Base-by-base conservation (phyloP, 1,284 basidiomycete species). In the Exobasidium rhododendri region DNA sequence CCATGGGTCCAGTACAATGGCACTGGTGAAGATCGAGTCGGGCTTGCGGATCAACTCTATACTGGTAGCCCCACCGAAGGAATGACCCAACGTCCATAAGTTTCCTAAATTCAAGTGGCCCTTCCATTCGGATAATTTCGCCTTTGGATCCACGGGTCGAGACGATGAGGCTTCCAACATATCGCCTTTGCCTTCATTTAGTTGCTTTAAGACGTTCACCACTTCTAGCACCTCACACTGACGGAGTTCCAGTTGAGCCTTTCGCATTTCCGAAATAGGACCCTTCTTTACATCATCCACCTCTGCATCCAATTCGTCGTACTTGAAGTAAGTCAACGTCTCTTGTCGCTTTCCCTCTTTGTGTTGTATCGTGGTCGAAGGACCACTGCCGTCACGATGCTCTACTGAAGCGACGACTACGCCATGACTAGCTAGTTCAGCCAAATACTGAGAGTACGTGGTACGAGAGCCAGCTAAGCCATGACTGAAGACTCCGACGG, bases 391-490 rank as follows among this genome's bases (percentile, higher is more conserved):
- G 58, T 77, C 74, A 10, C 74, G 56, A 50, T 77, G 74, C 52
- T 77, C 74, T 7, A 77, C 60, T 14, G 74, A 73, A 14, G 69
- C 71, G 5, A 77, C 68, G 17, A 77, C 59, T 29, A 73, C 64
- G 26, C 74, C 74, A 1, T 69, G 66, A 2, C 58, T 60, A 1
- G 74, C 74, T 2, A 77, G 65, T 3, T 64, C 62, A 1, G 67
- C 62, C 50, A 61, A 62, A 58, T 73, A 74, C 0, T 40, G 57
- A 2, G 71, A 74, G 60, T 76, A 76, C 10, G 71, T 67, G 0
- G 68, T 68, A 6, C 67, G 58, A 2, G 68, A 66, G 2, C 74
- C 73, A 10, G 70, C 74, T 32, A 76, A 64, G 6, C 74, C 74
- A 44, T 74, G 74, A n/a, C 65, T 67, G 62, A 76, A 73, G 13